These are phyloP conservation scores for Neurospora terricola DNA, from an alignment of 495 filamentous ascomycete species.

Conservation along the genomic window DNA sequence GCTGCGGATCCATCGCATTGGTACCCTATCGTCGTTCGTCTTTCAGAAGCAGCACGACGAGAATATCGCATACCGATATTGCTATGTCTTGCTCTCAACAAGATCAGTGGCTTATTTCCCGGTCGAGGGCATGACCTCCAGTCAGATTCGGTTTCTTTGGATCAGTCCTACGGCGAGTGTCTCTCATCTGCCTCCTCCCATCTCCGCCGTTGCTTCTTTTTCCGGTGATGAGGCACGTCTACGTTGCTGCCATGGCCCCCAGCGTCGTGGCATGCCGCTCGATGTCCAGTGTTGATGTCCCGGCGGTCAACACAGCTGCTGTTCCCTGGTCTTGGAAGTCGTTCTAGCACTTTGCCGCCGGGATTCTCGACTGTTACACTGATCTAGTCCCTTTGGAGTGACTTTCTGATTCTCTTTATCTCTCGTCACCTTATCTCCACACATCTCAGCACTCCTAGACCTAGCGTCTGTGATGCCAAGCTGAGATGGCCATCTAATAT, in stretches of 20 bases:
- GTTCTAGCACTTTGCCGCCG: not conserved
- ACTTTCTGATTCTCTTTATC: not conserved
- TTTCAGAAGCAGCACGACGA: not conserved
- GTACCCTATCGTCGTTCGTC: not conserved
- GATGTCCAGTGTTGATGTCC: not conserved
- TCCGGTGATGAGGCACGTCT: not conserved
- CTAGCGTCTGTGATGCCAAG: not conserved
- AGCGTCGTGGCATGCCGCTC: not conserved
- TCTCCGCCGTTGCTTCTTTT: not conserved
- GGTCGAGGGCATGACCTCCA: not conserved
- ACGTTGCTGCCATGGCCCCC: not conserved
- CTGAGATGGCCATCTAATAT: not conserved
- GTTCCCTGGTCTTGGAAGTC: not conserved
- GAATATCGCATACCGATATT: not conserved
- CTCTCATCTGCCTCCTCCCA: not conserved
- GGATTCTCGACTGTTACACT: not conserved
- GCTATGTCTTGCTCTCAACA: not conserved
- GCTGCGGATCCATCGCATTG: not conserved
- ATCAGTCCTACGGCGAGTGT: not conserved
- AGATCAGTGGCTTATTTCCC: not conserved
- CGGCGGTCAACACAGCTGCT: not conserved
- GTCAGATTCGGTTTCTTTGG: not conserved
- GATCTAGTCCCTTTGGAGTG: not conserved
- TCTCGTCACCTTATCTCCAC: not conserved
- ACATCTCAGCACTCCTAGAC: not conserved